Conservation (phyloP, 495 filamentous ascomycete species). For the Penicillium subrubescens region DNA sequence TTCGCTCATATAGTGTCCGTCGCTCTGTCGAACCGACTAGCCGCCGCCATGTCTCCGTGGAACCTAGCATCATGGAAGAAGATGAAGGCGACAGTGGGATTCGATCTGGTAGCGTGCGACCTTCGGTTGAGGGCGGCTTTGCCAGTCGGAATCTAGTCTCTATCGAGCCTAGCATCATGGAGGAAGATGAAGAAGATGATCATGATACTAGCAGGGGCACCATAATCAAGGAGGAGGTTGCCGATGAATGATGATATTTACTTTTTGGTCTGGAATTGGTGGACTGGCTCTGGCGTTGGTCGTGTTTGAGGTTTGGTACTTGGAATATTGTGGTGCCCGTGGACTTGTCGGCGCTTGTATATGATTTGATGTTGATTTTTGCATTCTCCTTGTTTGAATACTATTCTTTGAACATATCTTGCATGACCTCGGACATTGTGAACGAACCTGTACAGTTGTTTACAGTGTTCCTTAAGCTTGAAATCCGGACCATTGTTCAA, state of each 20-base stretch:
- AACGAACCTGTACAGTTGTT: too few relatives aligned
- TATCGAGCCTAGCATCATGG: conserved; percentile 40
- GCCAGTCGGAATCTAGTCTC: conserved; percentile 21
- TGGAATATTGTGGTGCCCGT: neutral
- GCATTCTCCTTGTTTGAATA: neutral
- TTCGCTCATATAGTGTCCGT: conserved; percentile 42
- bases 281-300: conserved; percentile 26
- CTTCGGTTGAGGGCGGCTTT: conserved; percentile 22
- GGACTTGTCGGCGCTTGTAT: conserved; percentile 10
- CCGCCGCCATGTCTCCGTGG: conserved; percentile 41
- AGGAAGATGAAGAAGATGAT: conserved; percentile 57
- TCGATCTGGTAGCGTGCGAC: conserved; percentile 22
- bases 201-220: conserved; percentile 54
- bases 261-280: conserved; percentile 23
- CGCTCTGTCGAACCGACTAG: conserved; percentile 42
- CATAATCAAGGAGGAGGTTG: conserved; percentile 52
- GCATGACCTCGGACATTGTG: neutral
- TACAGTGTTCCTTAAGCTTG: too few relatives aligned
- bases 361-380: conserved; percentile 10
- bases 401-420: neutral
- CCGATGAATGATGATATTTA: conserved; percentile 32
- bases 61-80: conserved; percentile 53
- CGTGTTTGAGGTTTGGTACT: conserved; percentile 2
- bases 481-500: too few relatives aligned
- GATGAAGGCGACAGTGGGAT: conserved; percentile 42